A percentile compares a stretch with the other conserved stretches of the same genome.
phyloP scores from a whole-genome alignment of 345 rosid species.

The Corymbia maculata region DNA sequence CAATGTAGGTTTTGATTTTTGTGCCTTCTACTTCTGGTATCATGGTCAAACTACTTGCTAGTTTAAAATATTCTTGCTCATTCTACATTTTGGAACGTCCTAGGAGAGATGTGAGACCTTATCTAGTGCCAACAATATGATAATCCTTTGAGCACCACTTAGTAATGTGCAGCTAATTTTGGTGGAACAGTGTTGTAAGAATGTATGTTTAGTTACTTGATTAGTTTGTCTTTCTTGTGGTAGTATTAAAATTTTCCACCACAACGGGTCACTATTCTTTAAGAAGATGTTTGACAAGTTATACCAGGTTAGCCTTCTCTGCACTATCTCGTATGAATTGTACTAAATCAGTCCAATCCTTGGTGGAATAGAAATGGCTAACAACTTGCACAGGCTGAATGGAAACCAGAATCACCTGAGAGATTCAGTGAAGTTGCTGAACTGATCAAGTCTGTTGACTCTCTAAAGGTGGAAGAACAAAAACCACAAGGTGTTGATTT shows the following conservation, averaged over 20 bases:
- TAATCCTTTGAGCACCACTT: not conserved
- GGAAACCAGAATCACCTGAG: slow-evolving; percentile 82
- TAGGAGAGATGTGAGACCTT: not conserved
- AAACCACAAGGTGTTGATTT: slow-evolving; percentile 51
- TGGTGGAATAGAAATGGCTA: not conserved
- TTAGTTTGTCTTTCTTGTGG: slow-evolving; percentile 1
- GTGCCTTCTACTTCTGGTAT: not conserved
- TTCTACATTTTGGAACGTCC: not conserved
- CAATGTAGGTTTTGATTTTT: not conserved
- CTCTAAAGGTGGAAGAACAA: slow-evolving; percentile 50
- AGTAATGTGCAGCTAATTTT: not conserved
- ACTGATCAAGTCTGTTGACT: slow-evolving; percentile 47
- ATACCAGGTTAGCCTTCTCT: slow-evolving; percentile 55
- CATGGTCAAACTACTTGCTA: not conserved
- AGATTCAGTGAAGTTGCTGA: slow-evolving; percentile 67
- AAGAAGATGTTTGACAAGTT: slow-evolving; percentile 80
- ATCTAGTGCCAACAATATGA: not conserved
- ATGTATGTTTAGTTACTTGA: not conserved
- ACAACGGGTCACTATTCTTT: slow-evolving; percentile 65
- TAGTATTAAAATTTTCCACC: slow-evolving; percentile 83
- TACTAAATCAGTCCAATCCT: not conserved
- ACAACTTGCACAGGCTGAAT: slow-evolving; percentile 51
- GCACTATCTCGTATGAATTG: not conserved
- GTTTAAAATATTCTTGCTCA: not conserved
- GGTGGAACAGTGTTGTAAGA: not conserved